phyloP scores from a whole-genome alignment of 306 rosid genomes.

The Cucurbita argyrosperma region DNA sequence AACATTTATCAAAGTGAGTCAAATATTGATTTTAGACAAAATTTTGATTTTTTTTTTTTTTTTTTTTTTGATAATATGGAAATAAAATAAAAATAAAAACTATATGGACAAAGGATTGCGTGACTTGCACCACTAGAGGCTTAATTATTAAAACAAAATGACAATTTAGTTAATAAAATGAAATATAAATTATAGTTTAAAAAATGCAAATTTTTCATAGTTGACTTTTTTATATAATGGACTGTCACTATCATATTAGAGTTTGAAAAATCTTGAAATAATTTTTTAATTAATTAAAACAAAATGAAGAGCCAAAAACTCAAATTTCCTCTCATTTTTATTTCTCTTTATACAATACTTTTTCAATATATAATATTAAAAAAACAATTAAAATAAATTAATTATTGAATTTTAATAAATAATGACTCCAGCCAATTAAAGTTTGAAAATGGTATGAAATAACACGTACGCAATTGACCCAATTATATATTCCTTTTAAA shows the following conservation, averaged over 20 bases:
- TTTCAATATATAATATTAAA: too few species aligned
- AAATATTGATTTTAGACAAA: not conserved
- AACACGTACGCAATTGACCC: constrained; percentile 6
- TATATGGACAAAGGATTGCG: not conserved
- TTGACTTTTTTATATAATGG: not conserved
- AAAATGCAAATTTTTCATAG: not conserved
- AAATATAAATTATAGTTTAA: not conserved
- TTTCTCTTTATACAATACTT: not conserved
- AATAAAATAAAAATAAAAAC: not conserved
- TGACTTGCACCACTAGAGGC: not conserved
- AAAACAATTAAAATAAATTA: not conserved
- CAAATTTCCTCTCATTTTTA: not conserved
- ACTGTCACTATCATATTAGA: not conserved
- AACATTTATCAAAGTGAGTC: not conserved
- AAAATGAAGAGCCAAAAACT: not conserved
- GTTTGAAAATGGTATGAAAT: constrained; percentile 1
- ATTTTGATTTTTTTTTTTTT: too few species aligned
- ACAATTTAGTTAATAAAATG: not conserved
- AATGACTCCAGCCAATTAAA: not conserved
- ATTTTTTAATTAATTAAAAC: not conserved
- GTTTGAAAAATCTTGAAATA: not conserved
- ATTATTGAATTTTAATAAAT: not conserved
- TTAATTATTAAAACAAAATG: not conserved
- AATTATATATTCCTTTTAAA: not conserved
- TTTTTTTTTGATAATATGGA: too few species aligned